Percentiles rank a stretch among this genome's conserved stretches.
These are phyloP conservation scores for Quillaja saponaria DNA, from an alignment of 306 rosid species.

Conservation along the genomic window DNA sequence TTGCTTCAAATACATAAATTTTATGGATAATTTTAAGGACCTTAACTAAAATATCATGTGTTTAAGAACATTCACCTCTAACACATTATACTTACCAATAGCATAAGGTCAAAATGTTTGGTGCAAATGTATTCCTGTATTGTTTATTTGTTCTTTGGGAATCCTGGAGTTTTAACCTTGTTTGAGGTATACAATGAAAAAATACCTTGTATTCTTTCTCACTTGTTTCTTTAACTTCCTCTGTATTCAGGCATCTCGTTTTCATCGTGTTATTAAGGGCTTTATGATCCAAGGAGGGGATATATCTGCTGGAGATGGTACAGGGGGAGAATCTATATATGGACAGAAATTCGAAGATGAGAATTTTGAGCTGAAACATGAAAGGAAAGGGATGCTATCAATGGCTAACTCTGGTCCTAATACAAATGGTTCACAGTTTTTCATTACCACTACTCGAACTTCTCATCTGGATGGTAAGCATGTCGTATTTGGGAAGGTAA, in stretches of 20 bases:
- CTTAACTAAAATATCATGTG: no score
- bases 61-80: no score
- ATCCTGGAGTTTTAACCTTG: background rate
- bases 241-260: constrained; percentile 63
- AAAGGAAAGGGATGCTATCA: constrained; percentile 92
- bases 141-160: background rate
- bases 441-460: constrained; percentile 78
- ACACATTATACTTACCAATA: no score
- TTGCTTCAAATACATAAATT: no score
- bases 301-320: constrained; percentile 87
- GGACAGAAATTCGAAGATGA: constrained; percentile 85
- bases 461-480: constrained; percentile 86
- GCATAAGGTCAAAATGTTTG: no score
- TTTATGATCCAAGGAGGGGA: constrained; percentile 95
- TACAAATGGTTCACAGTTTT: constrained; percentile 90
- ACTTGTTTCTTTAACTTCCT: no score
- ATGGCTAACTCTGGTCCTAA: constrained; percentile 86
- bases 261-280: constrained; percentile 76
- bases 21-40: no score
- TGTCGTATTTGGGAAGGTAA: constrained; percentile 84
- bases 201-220: background rate
- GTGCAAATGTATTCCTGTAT: no score
- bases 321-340: constrained; percentile 89
- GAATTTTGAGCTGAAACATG: constrained; percentile 83
- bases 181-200: background rate